These are phyloP conservation scores for Cucurbita maxima DNA, from an alignment of 306 rosid species.

Conservation along the genomic window DNA sequence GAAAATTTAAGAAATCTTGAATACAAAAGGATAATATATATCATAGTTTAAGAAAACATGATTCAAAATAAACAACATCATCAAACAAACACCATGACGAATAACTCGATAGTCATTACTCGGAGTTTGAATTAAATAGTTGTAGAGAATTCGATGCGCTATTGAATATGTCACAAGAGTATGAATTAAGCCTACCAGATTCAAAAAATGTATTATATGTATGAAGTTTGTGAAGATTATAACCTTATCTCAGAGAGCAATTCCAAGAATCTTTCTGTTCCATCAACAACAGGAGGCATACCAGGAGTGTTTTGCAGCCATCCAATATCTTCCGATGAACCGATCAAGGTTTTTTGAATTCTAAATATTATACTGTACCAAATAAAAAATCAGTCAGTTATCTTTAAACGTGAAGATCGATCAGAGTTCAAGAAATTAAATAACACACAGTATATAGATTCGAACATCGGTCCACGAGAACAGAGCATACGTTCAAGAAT, in stretches of 20 bases:
- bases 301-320: slow-evolving; percentile 62
- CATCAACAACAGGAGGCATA: slow-evolving; percentile 63
- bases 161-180: neutral
- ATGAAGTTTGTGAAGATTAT: neutral
- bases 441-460: neutral
- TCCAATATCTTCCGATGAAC: slow-evolving; percentile 74
- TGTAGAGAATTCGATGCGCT: neutral
- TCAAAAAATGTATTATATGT: neutral
- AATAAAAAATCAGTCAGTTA: neutral
- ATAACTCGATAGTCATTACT: neutral
- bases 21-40: neutral
- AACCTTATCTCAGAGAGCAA: slow-evolving; percentile 62
- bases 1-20: neutral
- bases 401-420: neutral
- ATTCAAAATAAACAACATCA: neutral
- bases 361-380: slow-evolving; percentile 32
- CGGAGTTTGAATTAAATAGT: too few species aligned
- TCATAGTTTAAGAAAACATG: neutral
- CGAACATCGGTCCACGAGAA: neutral
- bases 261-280: slow-evolving; percentile 65
- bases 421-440: neutral
- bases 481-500: neutral
- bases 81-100: neutral
- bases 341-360: slow-evolving; percentile 39
- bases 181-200: neutral